Percentiles rank a stretch among this genome's conserved stretches.
phyloP scores from a whole-genome alignment of 2,329 filamentous ascomycete species.

The Gremmenia infestans region DNA sequence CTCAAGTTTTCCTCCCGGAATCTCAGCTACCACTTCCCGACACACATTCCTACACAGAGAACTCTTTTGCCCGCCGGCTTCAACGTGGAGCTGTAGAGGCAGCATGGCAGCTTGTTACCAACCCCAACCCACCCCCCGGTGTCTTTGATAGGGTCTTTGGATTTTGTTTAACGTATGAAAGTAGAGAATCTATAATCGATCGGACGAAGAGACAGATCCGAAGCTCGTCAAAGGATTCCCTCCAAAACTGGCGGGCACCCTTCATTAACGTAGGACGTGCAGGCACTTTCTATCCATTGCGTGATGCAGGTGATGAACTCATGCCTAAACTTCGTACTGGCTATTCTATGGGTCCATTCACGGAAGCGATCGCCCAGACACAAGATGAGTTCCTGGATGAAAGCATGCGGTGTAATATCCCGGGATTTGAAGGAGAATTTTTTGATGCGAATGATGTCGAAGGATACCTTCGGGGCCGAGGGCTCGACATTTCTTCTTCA shows the following conservation, averaged over 20 bases:
- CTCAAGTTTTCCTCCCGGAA: constrained; percentile 26
- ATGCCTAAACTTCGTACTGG: constrained; percentile 31
- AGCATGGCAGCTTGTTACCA: constrained; percentile 53
- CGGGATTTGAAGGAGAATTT: constrained; percentile 68
- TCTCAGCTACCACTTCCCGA: constrained; percentile 39
- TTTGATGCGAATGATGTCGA: constrained; percentile 75
- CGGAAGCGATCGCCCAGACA: constrained; percentile 34
- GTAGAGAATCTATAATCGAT: constrained; percentile 42
- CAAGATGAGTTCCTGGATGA: constrained; percentile 41
- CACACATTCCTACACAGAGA: constrained; percentile 59
- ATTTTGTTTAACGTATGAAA: constrained; percentile 61
- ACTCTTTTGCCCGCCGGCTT: constrained; percentile 64
- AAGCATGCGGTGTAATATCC: constrained; percentile 48
- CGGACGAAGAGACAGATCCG: constrained; percentile 31
- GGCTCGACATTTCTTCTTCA: constrained; percentile 56
- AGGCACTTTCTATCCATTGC: constrained; percentile 55
- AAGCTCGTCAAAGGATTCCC: constrained; percentile 33
- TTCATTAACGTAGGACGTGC: constrained; percentile 63
- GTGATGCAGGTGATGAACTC: constrained; percentile 17
- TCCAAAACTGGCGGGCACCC: constrained; percentile 56
- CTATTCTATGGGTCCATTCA: constrained; percentile 47
- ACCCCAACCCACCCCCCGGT: constrained; percentile 40
- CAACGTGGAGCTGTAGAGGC: constrained; percentile 61
- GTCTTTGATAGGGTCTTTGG: constrained; percentile 58
- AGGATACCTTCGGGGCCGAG: constrained; percentile 60